A percentile compares a stretch with the other conserved stretches of the same genome.
These are phyloP conservation scores for Psidium guajava DNA, from an alignment of 345 rosid species.

Conservation along the genomic window DNA sequence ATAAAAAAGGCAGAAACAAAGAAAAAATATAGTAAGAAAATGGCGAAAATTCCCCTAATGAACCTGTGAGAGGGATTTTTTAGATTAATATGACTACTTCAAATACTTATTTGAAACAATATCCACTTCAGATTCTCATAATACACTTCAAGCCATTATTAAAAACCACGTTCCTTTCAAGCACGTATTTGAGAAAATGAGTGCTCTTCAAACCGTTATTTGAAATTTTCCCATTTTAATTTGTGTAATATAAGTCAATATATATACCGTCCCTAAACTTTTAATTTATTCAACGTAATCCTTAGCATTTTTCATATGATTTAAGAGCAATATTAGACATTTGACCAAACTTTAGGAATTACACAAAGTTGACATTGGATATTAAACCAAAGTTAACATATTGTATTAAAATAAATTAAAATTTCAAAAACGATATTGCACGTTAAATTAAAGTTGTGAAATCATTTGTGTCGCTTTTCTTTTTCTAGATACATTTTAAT, in stretches of 20 bases:
- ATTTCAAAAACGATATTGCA: accelerated
- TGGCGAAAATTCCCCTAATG: too few species aligned
- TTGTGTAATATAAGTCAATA: background rate
- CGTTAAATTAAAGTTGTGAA: background rate
- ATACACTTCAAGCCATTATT: too few species aligned
- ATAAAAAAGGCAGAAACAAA: too few species aligned
- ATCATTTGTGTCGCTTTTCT: background rate
- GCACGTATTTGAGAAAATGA: too few species aligned
- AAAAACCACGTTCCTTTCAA: too few species aligned
- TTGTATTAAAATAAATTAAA: background rate
- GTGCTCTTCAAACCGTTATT: too few species aligned
- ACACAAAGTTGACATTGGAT: background rate
- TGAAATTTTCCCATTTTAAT: background rate
- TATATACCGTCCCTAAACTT: background rate
- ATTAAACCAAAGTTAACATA: background rate
- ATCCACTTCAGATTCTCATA: too few species aligned
- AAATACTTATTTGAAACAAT: too few species aligned
- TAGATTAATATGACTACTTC: too few species aligned
- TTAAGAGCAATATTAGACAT: background rate
- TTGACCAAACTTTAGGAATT: background rate
- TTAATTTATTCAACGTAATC: background rate
- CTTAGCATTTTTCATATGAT: background rate
- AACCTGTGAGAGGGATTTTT: too few species aligned
- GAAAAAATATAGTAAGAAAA: too few species aligned
- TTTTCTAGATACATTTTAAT: background rate